Conservation (phyloP, 1,139 yeast species). For the Hansenula sp. region DNA sequence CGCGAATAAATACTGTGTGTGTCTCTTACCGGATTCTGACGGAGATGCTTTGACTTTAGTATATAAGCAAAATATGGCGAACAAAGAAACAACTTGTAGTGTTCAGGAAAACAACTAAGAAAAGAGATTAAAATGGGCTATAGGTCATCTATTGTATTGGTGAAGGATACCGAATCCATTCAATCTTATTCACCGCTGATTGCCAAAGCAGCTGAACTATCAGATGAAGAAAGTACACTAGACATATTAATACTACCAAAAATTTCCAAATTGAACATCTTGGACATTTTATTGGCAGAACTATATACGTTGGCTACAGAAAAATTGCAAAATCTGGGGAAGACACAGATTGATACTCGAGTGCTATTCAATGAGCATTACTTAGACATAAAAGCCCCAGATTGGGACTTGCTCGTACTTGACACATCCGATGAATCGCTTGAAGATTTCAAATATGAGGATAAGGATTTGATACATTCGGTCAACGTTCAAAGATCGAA, state of each 20-base stretch:
- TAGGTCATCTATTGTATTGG: slow-evolving; percentile 11
- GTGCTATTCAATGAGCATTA: slow-evolving; percentile 22
- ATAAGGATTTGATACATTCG: slow-evolving; percentile 7
- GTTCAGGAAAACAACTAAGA: not conserved
- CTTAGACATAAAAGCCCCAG: slow-evolving; percentile 9
- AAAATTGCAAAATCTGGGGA: slow-evolving; percentile 4
- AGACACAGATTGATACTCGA: slow-evolving; percentile 9
- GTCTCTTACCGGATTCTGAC: no score
- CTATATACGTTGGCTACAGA: slow-evolving; percentile 16
- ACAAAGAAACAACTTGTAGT: no score
- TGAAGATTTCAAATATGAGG: slow-evolving; percentile 8
- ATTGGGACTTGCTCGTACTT: slow-evolving; percentile 16
- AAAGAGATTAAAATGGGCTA: not conserved
- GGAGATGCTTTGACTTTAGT: no score
- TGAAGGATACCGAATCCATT: slow-evolving; percentile 12
- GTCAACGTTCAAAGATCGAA: slow-evolving; percentile 12
- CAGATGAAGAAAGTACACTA: slow-evolving; percentile 12
- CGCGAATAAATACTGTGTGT: no score
- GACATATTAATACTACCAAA: slow-evolving; percentile 15
- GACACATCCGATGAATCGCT: slow-evolving; percentile 12
- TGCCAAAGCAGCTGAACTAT: slow-evolving; percentile 9
- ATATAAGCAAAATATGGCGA: no score
- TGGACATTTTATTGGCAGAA: slow-evolving; percentile 20
- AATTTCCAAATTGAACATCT: slow-evolving; percentile 14
- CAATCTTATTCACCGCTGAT: slow-evolving; percentile 17